These are phyloP conservation scores for Vitis hybrid DNA, from an alignment of 177 flowering plant species.

Conservation along the genomic window DNA sequence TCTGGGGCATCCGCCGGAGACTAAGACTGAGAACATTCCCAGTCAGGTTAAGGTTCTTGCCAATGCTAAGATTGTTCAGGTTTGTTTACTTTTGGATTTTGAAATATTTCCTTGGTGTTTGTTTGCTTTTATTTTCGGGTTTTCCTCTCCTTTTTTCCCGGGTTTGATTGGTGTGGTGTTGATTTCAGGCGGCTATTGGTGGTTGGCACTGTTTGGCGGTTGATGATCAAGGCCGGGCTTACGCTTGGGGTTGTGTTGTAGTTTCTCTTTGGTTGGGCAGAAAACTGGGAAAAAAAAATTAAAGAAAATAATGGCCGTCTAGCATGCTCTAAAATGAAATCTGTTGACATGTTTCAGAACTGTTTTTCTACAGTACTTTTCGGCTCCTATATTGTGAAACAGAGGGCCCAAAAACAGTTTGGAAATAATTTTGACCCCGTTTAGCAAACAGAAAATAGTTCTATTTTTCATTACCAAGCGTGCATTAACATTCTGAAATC, in stretches of 20 bases:
- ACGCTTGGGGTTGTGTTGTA: slow-evolving; percentile 83
- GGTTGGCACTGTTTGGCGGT: slow-evolving; percentile 99
- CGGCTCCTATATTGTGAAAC: too few species aligned
- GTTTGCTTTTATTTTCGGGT: not conserved
- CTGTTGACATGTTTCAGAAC: too few species aligned
- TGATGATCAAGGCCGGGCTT: slow-evolving; percentile 94
- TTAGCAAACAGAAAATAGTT: too few species aligned
- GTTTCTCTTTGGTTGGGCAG: not conserved
- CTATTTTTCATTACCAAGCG: too few species aligned
- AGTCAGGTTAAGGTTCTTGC: slow-evolving; percentile 87
- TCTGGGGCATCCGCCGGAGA: slow-evolving; percentile 87
- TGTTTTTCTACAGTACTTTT: too few species aligned
- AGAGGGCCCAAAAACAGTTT: too few species aligned
- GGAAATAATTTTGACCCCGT: too few species aligned
- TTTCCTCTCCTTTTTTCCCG: not conserved
- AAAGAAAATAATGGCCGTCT: not conserved
- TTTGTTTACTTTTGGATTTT: slow-evolving; percentile 14
- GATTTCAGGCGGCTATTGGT: slow-evolving; percentile 94
- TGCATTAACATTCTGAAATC: too few species aligned
- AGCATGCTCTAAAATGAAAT: too few species aligned
- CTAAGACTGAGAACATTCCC: slow-evolving; percentile 84
- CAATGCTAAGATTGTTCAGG: slow-evolving; percentile 90
- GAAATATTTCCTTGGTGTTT: not conserved
- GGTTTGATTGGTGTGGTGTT: slow-evolving; percentile 11
- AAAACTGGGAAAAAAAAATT: not conserved